Evolutionary conservation across 257 asterid species (phyloP).

Genomic region (Apocynum venetum): DNA sequence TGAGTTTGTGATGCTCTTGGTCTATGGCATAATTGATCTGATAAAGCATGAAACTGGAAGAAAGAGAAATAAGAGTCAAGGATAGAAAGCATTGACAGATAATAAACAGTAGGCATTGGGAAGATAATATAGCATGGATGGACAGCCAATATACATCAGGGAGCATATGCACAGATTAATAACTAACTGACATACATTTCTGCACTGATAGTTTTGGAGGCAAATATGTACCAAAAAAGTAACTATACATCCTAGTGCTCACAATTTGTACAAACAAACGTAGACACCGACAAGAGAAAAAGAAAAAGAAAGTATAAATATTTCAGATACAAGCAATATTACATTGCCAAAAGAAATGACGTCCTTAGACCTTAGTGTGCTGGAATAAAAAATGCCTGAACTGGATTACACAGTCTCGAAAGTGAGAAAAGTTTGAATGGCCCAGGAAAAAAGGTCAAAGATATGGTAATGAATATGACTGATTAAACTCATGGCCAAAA

Average conservation of each 20-base stretch:
- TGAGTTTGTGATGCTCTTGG: conserved; percentile 67
- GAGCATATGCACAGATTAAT: background rate
- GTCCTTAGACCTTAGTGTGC: background rate
- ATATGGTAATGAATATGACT: background rate
- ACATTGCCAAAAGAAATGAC: background rate
- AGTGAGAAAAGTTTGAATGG: background rate
- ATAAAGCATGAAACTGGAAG: conserved; percentile 61
- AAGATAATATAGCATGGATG: background rate
- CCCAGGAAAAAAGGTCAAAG: background rate
- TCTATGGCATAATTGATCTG: conserved; percentile 82
- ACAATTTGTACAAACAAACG: background rate
- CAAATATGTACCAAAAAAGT: background rate
- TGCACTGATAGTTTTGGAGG: background rate
- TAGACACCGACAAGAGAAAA: background rate
- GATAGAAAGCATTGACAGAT: background rate
- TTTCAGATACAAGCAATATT: background rate
- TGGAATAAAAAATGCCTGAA: background rate
- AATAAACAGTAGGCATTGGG: background rate
- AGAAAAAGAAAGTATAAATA: background rate
- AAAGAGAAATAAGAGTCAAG: conserved; percentile 6
- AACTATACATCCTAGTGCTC: background rate
- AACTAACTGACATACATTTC: background rate
- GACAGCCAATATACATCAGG: background rate
- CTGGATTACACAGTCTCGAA: background rate
- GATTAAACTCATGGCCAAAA: background rate